These are phyloP conservation scores for Metschnikowia dekortorum DNA, from an alignment of 805 yeast genomes.

Conservation along the genomic window DNA sequence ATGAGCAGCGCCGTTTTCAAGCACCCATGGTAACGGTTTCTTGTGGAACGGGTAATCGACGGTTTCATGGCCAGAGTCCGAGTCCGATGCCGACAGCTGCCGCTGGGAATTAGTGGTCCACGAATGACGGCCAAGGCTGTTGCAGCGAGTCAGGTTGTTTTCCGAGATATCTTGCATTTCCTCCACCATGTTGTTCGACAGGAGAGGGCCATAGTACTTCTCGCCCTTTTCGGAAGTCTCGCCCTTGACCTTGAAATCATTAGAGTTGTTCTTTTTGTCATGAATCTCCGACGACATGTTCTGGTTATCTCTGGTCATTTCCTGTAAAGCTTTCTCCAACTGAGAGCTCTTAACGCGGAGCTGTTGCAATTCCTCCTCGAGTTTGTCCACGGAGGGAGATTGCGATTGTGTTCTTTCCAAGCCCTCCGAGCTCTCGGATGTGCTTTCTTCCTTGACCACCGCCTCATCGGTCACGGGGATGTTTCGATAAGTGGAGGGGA, in stretches of 20 bases:
- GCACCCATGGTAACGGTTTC: slow-evolving; percentile 29
- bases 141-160: background rate
- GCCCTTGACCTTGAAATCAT: slow-evolving; percentile 23
- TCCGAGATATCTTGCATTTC: slow-evolving; percentile 18
- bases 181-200: slow-evolving; percentile 46
- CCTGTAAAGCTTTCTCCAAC: background rate
- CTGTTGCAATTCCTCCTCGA: slow-evolving; percentile 2
- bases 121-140: slow-evolving; percentile 7
- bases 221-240: slow-evolving; percentile 38
- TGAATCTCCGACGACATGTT: background rate
- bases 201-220: slow-evolving; percentile 50
- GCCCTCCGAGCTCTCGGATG: slow-evolving; percentile 1
- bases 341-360: background rate
- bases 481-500: slow-evolving; percentile 17
- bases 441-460: slow-evolving; percentile 5
- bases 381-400: background rate
- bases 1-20: slow-evolving; percentile 9
- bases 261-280: background rate
- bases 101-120: slow-evolving; percentile 7
- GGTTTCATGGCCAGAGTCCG: background rate
- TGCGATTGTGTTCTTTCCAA: background rate
- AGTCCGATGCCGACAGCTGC: slow-evolving; percentile 2
- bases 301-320: background rate
- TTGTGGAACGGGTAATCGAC: slow-evolving; percentile 12
- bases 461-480: slow-evolving; percentile 15